Evolutionary conservation across 805 yeast species (phyloP), one percentile per base, ranked within the genome.

Genomic region (Ogataea sp.): DNA sequence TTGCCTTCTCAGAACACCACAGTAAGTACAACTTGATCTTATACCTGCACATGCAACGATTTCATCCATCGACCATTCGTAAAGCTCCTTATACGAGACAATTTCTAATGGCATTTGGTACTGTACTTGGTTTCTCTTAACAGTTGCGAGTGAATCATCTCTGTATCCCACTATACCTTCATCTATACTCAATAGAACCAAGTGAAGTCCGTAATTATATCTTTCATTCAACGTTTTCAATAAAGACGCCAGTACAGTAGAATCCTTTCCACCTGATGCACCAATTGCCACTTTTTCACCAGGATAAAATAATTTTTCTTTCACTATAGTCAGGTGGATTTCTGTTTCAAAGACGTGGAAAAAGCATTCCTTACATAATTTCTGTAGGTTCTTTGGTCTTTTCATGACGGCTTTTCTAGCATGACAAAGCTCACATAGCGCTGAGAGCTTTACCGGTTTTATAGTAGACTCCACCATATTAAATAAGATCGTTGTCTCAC

Each of bases 51-150:
- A 85, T 1, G 89, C 79, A 1, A 93, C 99, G 38, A 93, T 87
- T 52, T 87, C 94, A 65, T 93, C 99, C 99, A 93, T 93, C 11
- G 95, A 86, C 99, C 99, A 93, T 53, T 89, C 80, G 58, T 93
- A 93, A 13, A 93, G 67, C 24, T 89, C 96, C 46, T 78, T 78
- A 52, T 93, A 93, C 13, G 95, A 83, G 5, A 93, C 61, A 20
- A 64, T 62, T 39, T 62, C 65, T 26, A 64, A 43, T 2, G 64
- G 65, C 66, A 64, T 63, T 17, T 62, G 52, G 46, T 63, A 65
- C 59, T 93, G 98, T 21, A 67, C 62, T 59, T 87, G 87, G 61
- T 93, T 93, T 48, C 99, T 74, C 58, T 89, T 87, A 35, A 93
- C 99, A 0, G 99, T 93, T 20, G 96, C 97, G 39, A 93, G 68